Evolutionary conservation across 148 eudicot species (phyloP), one percentile per base, ranked within the genome.

Genomic region (Dysphania ambrosioides): DNA sequence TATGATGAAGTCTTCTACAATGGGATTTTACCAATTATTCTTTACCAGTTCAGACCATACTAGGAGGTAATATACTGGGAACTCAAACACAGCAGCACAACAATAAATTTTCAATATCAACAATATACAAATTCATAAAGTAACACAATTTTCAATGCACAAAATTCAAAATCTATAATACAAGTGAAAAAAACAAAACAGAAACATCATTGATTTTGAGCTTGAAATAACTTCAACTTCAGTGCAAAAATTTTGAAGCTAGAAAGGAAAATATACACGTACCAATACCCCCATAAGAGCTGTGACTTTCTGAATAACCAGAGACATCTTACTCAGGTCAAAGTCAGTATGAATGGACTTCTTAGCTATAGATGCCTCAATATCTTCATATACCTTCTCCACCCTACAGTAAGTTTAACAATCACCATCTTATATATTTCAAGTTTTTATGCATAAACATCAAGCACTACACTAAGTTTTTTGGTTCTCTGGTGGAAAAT

Each of bases 271-370:
- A 47, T 31, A 69, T 38, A 58, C 68, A 85, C 94, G 13, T 69
- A 95, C 99, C 99, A 95, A 83, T 65, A 92, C 83, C 81, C 99
- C 99, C 90, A 89, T 85, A 49, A 95, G 83, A 57, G 94, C 97
- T 7, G 94, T 88, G 66, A 95, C 90, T 86, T 93, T 89, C 82
- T 90, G 89, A 60, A 92, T 92, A 40, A 95, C 94, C 78, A 84
- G 88, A 36, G 97, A 72, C 85, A 95, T 82, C 84, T 89, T 92
- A 79, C 70, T 81, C 83, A 95, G 79, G 51, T 76, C 83, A 76
- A 95, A 77, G 63, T 90, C 92, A 59, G 24, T 38, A 73, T 76
- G 80, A 73, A 92, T 79, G 72, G 75, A 72, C 85, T 75, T 82
- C 36, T 82, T 84, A 31, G 13, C 69, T 67, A 90, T 79, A 76